Base-by-base conservation (phyloP, 2,329 filamentous ascomycete species). In the Aspergillus novofumigatus region DNA sequence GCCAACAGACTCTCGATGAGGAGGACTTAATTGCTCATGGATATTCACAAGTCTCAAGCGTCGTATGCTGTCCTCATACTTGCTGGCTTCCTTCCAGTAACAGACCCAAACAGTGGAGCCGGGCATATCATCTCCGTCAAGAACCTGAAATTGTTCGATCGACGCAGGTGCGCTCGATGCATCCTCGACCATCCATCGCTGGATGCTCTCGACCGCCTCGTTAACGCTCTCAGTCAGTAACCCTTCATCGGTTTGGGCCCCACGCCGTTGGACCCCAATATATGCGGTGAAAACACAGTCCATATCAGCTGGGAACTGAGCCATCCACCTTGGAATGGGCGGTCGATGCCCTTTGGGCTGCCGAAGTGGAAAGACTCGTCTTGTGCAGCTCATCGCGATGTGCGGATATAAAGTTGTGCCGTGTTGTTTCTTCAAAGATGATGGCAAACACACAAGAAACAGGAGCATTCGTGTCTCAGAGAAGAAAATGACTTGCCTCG, bases 1-100 rank as follows among this genome's bases (percentile, higher is more conserved):
- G 0, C 78, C 78, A 1, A 80, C 60, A 1, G 50, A 7, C 4
- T 38, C n/a, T 2, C 29, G 23, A 4, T 38, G 6, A 3, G 29
- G 9, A 3, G 26, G 1, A n/a, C 50, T 23, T 2, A 60, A 21
- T 7, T 9, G 3, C 17, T 23, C 4, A 48, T 62, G 57, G 11
- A 57, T 25, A 3, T 38, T 17, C 14, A 14, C 2, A 2, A 60
- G 60, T 6, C 54, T 49, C 2, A 62, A 32, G 8, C 5, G 21
- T 11, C 21, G 4, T 2, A 62, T 49, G n/a, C 26, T 32, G 0
- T 54, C 38, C 28, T 51, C 41, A 51, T 60, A 65, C 29, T 44
- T 44, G 3, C 20, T 17, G 38, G 32, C 17, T 6, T 52, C 28
- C 14, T 47, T 28, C 60, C 60, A 65, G 60, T 65, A 65, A 45